Conservation (phyloP, 2,329 filamentous ascomycete genomes). For the Xylariaceae sp. region DNA sequence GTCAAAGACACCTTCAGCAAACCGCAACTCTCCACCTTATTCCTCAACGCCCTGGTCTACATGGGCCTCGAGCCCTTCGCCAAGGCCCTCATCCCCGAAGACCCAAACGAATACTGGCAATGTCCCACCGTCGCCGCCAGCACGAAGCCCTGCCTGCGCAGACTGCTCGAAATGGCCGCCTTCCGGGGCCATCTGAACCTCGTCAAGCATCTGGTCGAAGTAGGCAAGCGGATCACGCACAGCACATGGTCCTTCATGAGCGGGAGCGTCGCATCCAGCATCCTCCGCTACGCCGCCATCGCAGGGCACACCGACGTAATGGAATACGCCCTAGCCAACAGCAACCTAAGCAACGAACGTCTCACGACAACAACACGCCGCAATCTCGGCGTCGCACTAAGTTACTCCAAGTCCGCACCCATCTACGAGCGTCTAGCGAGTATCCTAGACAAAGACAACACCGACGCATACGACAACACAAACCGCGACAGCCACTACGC, state of each 20-base stretch:
- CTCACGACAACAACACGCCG: conserved; percentile 15
- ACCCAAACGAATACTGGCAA: conserved; percentile 21
- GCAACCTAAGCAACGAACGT: conserved; percentile 12
- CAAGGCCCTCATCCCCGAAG: conserved; percentile 20
- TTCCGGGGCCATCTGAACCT: conserved; percentile 18
- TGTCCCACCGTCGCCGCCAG: conserved; percentile 20
- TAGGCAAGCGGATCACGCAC: conserved; percentile 16
- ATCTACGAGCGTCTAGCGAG: conserved; percentile 5
- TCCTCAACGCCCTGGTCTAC: conserved; percentile 21
- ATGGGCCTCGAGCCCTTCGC: conserved; percentile 20
- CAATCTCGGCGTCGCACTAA: conserved; percentile 14
- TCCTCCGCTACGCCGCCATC: conserved; percentile 17
- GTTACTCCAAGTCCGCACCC: conserved; percentile 7
- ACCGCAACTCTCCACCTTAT: conserved; percentile 18
- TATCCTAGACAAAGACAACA: conserved; percentile 9
- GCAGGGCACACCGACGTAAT: conserved; percentile 11
- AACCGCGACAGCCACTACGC: conserved; percentile 14
- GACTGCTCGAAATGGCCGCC: conserved; percentile 20
- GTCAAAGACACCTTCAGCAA: conserved; percentile 17
- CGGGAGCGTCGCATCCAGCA: conserved; percentile 16
- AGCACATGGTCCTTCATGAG: conserved; percentile 14
- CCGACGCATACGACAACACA: conserved; percentile 12
- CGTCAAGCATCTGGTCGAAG: conserved; percentile 16
- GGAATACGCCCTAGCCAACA: conserved; percentile 18
- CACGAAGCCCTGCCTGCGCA: conserved; percentile 16